Evolutionary conservation across 805 yeast genomes (phyloP).

Genomic region (Zygotorulaspora danielsina): DNA sequence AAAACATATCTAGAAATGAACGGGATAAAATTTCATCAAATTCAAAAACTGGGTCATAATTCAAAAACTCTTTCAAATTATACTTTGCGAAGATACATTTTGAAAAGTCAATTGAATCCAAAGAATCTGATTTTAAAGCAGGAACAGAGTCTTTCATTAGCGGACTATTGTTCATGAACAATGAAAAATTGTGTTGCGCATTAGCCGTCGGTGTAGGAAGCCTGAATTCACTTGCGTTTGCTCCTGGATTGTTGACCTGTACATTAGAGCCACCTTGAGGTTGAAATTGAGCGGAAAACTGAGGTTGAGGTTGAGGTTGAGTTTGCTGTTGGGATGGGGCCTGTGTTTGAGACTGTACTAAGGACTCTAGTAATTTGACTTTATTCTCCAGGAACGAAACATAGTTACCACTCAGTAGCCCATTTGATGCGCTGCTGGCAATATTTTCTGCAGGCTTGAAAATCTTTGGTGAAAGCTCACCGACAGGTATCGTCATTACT

Average conservation of each 20-base stretch:
- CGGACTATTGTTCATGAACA: not conserved
- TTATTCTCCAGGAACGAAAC: slow-evolving; percentile 53
- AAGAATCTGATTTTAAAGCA: slow-evolving; percentile 29
- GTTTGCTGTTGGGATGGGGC: not conserved
- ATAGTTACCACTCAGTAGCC: slow-evolving; percentile 49
- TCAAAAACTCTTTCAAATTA: slow-evolving; percentile 43
- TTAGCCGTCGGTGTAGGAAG: not conserved
- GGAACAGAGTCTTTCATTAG: slow-evolving; percentile 26
- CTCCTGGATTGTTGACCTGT: not conserved
- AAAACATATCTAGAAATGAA: slow-evolving; percentile 51
- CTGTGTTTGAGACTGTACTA: not conserved
- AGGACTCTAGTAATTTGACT: slow-evolving; percentile 45
- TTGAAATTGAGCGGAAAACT: not conserved
- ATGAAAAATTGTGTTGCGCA: not conserved
- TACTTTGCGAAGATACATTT: slow-evolving; percentile 45
- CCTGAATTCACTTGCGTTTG: not conserved
- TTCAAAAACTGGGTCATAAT: slow-evolving; percentile 48
- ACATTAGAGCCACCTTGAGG: not conserved
- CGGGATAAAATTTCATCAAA: slow-evolving; percentile 48
- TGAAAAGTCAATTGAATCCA: slow-evolving; percentile 40
- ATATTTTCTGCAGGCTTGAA: not conserved
- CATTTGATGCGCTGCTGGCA: not conserved
- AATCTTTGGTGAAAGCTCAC: not conserved
- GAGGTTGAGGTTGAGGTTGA: not conserved
- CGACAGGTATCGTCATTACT: not conserved